These are phyloP conservation scores for Suillus subalutaceus DNA, from an alignment of 768 basidiomycete species.

Conservation along the genomic window DNA sequence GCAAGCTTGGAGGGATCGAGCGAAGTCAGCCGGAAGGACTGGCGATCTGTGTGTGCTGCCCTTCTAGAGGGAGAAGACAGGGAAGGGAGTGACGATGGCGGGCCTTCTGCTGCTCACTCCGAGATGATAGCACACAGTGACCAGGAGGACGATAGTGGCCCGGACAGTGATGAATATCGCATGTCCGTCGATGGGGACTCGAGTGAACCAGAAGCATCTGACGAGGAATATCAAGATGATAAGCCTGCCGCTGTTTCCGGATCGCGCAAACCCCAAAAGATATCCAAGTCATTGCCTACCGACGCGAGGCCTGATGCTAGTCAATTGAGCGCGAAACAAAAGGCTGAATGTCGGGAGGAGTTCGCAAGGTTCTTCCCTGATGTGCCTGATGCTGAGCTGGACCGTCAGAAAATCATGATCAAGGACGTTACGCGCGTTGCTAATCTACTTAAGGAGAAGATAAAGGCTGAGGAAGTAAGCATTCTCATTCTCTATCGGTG, in stretches of 20 bases:
- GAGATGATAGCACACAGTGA: conserved; percentile 18
- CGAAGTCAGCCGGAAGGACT: conserved; percentile 66
- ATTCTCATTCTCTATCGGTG: neutral
- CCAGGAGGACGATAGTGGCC: conserved; percentile 28
- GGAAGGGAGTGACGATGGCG: conserved; percentile 27
- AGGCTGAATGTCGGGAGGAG: conserved; percentile 53
- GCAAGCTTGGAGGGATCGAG: conserved; percentile 34
- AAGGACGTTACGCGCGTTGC: conserved; percentile 66
- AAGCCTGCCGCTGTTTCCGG: conserved; percentile 1
- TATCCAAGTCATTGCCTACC: neutral
- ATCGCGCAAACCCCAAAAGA: conserved; percentile 11
- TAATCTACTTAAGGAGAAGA: conserved; percentile 66
- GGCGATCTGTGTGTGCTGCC: conserved; percentile 80
- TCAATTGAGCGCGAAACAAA: conserved; percentile 55
- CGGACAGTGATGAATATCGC: conserved; percentile 33
- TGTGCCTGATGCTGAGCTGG: conserved; percentile 46
- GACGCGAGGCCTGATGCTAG: conserved; percentile 9
- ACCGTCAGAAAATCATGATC: conserved; percentile 59
- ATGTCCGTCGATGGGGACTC: conserved; percentile 26
- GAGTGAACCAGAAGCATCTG: conserved; percentile 28
- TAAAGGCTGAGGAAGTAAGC: conserved; percentile 75
- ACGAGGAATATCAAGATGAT: conserved; percentile 34
- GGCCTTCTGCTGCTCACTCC: conserved; percentile 14
- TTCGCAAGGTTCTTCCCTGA: conserved; percentile 79
- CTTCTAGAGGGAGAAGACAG: conserved; percentile 52